These are phyloP conservation scores for Lipomyces kockii DNA, from an alignment of 805 yeast genomes.

Conservation along the genomic window DNA sequence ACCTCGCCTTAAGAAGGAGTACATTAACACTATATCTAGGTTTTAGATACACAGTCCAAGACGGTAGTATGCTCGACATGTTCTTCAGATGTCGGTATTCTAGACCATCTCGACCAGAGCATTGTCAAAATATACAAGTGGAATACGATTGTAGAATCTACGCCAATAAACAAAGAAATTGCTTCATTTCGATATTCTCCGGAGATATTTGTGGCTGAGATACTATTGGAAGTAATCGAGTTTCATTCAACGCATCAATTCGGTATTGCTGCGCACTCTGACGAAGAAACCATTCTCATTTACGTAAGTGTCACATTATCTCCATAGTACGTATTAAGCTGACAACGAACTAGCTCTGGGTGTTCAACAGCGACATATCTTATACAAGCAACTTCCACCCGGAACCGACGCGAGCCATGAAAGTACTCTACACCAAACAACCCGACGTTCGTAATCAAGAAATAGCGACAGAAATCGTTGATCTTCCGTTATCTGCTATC, in stretches of 20 bases:
- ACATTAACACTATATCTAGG: background rate
- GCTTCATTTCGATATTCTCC: background rate
- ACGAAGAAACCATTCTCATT: background rate
- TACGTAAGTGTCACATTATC: slow-evolving; percentile 19
- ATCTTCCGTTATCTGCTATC: slow-evolving; percentile 45
- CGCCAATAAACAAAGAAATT: background rate
- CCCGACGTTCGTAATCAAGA: background rate
- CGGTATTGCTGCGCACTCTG: slow-evolving; percentile 36
- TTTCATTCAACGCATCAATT: slow-evolving; percentile 51
- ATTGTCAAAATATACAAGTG: slow-evolving; percentile 58
- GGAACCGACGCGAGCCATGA: slow-evolving; percentile 46
- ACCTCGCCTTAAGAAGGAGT: background rate
- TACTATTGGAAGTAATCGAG: slow-evolving; percentile 52
- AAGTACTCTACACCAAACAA: slow-evolving; percentile 51
- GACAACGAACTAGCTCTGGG: slow-evolving; percentile 49
- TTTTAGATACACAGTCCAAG: background rate
- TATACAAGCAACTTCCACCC: slow-evolving; percentile 40
- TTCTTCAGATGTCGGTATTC: slow-evolving; percentile 5
- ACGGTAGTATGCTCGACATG: slow-evolving; percentile 1
- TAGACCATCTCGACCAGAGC: background rate
- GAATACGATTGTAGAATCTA: slow-evolving; percentile 51
- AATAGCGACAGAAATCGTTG: slow-evolving; percentile 46
- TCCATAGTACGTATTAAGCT: background rate
- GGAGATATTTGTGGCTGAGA: slow-evolving; percentile 38
- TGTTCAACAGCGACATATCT: slow-evolving; percentile 53